These are phyloP conservation scores for Pichia sp. DNA, from an alignment of 1,139 yeast species.

Conservation along the genomic window DNA sequence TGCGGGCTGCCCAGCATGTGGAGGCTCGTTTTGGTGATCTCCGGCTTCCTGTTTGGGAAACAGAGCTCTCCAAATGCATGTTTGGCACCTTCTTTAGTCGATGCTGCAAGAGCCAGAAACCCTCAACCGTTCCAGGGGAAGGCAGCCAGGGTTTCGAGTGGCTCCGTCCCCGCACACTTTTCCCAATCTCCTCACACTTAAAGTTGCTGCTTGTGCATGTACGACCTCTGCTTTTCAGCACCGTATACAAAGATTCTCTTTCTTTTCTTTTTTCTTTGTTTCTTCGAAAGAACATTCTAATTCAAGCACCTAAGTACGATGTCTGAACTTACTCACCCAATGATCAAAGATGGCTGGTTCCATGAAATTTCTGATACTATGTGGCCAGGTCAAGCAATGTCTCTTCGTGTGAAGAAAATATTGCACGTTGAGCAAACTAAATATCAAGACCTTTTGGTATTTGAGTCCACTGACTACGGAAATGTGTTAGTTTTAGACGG, in stretches of 20 bases:
- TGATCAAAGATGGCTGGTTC: conserved; percentile 23
- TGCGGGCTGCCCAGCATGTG: too few species aligned
- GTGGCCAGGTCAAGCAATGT: conserved; percentile 88
- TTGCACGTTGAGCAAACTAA: conserved; percentile 68
- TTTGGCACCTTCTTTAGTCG: too few species aligned
- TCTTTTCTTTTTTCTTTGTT: neutral
- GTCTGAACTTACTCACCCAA: conserved; percentile 15
- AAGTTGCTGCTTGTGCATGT: too few species aligned
- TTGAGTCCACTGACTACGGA: conserved; percentile 69
- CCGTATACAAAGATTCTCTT: neutral
- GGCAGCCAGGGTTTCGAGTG: too few species aligned
- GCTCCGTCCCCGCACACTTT: too few species aligned
- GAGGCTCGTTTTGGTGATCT: too few species aligned
- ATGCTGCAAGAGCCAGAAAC: too few species aligned
- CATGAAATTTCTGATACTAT: conserved; percentile 20
- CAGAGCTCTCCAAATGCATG: too few species aligned
- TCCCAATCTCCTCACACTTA: too few species aligned
- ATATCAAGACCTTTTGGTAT: conserved; percentile 78
- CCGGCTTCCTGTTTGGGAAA: too few species aligned
- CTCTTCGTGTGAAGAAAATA: conserved; percentile 69
- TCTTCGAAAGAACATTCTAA: neutral
- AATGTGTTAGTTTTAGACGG: conserved; percentile 83
- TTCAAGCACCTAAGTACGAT: neutral
- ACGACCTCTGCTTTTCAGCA: too few species aligned
- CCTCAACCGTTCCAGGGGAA: too few species aligned